Base-by-base conservation (phyloP, 2,329 filamentous ascomycete species). In the Periconia digitata region DNA sequence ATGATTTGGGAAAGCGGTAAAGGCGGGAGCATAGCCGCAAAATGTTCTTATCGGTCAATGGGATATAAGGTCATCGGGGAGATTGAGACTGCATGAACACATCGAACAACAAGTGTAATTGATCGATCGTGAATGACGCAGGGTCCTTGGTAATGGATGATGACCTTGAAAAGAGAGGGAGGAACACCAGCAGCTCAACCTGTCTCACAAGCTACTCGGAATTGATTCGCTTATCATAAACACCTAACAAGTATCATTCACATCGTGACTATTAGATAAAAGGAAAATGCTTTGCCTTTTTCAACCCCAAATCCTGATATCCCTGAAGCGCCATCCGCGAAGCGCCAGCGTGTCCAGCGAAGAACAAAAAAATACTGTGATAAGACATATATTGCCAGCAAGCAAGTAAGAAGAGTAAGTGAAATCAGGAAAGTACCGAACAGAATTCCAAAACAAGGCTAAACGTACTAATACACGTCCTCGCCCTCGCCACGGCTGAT, bases 401-500 rank as follows among this genome's bases (percentile, higher is more conserved):
- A 15, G n/a, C n/a, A n/a, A n/a, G n/a, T n/a, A n/a, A 32, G 27
- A 32, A 32, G 27, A 32, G 27, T 32, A 32, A 10, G 27, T 32
- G 27, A 32, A 3, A 32, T 6, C 12, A 32, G 27, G 4, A 32
- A 10, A 10, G n/a, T 4, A 32, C 12, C 4, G 27, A 32, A 32
- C 7, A 32, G n/a, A 32, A 32, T 15, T 10, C 27, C 27, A 32
- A 32, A 32, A 32, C 12, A 10, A 32, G 27, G n/a, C 3, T 15
- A 10, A 15, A 32, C 23, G 43, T 55, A 57, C 56, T 64, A 66
- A 51, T 55, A 64, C 53, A 56, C 54, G 44, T 51, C 55, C n/a
- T 47, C 44, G 8, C 29, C 50, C 40, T 47, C 55, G 40, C 37
- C 39, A n/a, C 50, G 59, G 39, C 42, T 58, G 20, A 53, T 44